Percentiles rank a stretch among this genome's conserved stretches.
These are phyloP conservation scores for Suhomyces kilbournensis DNA, from an alignment of 805 yeast genomes.

Conservation along the genomic window DNA sequence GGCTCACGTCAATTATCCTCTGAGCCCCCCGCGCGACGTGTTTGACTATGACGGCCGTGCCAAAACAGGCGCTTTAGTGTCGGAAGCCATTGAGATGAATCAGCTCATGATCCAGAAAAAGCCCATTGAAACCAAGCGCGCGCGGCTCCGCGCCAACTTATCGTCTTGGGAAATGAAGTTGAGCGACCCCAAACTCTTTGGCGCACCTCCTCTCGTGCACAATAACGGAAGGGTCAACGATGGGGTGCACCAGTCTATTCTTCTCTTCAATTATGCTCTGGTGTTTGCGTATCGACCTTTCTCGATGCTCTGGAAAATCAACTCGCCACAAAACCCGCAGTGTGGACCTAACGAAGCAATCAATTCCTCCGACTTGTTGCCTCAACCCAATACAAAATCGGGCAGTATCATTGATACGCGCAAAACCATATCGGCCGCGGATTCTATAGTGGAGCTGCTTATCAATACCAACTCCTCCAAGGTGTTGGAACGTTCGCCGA, in stretches of 20 bases:
- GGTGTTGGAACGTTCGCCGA: slow-evolving; percentile 46
- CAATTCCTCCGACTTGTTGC: slow-evolving; percentile 15
- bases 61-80: slow-evolving; percentile 45
- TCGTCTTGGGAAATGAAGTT: slow-evolving; percentile 51
- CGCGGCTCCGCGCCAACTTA: slow-evolving; percentile 43
- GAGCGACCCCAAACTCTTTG: slow-evolving; percentile 36
- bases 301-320: slow-evolving; percentile 51
- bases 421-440: slow-evolving; percentile 54
- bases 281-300: slow-evolving; percentile 56
- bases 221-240: slow-evolving; percentile 47
- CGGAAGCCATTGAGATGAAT: slow-evolving; percentile 48
- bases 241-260: slow-evolving; percentile 51
- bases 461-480: slow-evolving; percentile 47
- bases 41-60: slow-evolving; percentile 51
- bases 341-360: slow-evolving; percentile 21
- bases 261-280: slow-evolving; percentile 49
- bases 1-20: slow-evolving; percentile 40
- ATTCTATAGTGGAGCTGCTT: slow-evolving; percentile 43
- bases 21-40: slow-evolving; percentile 24
- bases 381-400: slow-evolving; percentile 29
- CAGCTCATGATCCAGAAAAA: slow-evolving; percentile 41
- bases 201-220: slow-evolving; percentile 42
- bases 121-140: slow-evolving; percentile 33
- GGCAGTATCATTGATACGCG: slow-evolving; percentile 48
- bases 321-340: slow-evolving; percentile 37